Conservation (phyloP, 2,329 filamentous ascomycete species). For the Harringtonia lauricola region DNA sequence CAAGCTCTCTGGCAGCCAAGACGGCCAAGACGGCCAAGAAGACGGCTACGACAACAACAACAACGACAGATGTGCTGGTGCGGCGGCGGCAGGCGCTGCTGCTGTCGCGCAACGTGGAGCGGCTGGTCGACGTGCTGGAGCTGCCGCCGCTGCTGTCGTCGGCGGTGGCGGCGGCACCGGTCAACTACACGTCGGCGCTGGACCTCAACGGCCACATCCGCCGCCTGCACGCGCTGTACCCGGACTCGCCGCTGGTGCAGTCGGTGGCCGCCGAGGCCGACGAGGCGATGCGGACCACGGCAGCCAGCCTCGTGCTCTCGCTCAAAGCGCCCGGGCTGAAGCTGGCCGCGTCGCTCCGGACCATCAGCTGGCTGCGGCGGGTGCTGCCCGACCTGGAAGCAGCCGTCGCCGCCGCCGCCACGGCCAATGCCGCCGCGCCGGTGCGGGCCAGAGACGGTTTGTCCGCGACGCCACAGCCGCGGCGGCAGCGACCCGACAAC, state of each 20-base stretch:
- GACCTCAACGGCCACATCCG: conserved; percentile 93
- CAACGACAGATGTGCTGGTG: conserved; percentile 50
- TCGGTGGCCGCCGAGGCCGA: conserved; percentile 71
- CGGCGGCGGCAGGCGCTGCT: conserved; percentile 70
- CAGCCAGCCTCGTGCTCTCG: conserved; percentile 67
- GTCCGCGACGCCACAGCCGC: background rate
- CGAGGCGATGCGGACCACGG: conserved; percentile 79
- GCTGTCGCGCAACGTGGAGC: conserved; percentile 76
- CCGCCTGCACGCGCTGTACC: conserved; percentile 72
- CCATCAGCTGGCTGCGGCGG: conserved; percentile 80
- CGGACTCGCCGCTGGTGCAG: conserved; percentile 62
- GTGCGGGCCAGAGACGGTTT: no score
- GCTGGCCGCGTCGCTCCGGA: conserved; percentile 80
- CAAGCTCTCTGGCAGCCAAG: no score
- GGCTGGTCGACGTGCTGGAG: conserved; percentile 82
- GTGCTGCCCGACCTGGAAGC: conserved; percentile 69
- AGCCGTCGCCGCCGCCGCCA: conserved; percentile 8
- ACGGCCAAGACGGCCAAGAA: no score
- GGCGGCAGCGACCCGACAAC: background rate
- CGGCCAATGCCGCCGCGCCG: no score
- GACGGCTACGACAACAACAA: conserved; percentile 48
- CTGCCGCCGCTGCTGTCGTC: conserved; percentile 77
- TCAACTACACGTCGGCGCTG: conserved; percentile 79
- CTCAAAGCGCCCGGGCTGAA: conserved; percentile 73
- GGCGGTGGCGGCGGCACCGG: conserved; percentile 52